phyloP scores from a whole-genome alignment of 257 asterid genomes.

The Nicotiana benthamiana region DNA sequence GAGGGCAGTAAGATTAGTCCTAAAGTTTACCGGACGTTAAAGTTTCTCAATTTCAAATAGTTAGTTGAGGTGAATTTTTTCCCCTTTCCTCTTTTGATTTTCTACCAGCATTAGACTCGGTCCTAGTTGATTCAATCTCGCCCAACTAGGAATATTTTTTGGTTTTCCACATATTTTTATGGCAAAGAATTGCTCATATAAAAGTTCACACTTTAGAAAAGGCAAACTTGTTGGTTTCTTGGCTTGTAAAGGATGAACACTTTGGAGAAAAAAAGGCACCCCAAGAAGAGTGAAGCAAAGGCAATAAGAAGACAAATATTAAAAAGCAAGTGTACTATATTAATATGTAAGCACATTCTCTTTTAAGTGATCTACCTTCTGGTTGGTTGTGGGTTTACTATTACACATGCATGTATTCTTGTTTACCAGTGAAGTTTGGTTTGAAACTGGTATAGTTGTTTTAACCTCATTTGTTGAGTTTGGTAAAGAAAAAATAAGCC shows the following conservation, averaged over 20 bases:
- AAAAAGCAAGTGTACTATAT: slow-evolving; percentile 3
- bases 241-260: slow-evolving; percentile 3
- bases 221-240: not conserved
- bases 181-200: not conserved
- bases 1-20: no score
- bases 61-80: not conserved
- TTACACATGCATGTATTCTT: slow-evolving; percentile 10
- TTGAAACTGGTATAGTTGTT: slow-evolving; percentile 36
- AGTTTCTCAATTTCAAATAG: not conserved
- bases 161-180: not conserved
- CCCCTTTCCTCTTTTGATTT: not conserved
- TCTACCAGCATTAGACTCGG: not conserved
- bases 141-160: not conserved
- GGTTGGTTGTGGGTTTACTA: slow-evolving; percentile 29
- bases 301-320: not conserved
- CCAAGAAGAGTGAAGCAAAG: not conserved
- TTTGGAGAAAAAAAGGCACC: not conserved
- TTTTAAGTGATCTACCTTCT: slow-evolving; percentile 12
- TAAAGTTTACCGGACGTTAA: not conserved
- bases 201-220: not conserved
- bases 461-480: slow-evolving; percentile 37
- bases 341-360: slow-evolving; percentile 15
- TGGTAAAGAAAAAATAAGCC: slow-evolving; percentile 29
- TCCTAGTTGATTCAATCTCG: not conserved
- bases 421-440: slow-evolving; percentile 70